phyloP scores from a whole-genome alignment of 2,329 filamentous ascomycete genomes.

The Exophiala lecanii-corni region DNA sequence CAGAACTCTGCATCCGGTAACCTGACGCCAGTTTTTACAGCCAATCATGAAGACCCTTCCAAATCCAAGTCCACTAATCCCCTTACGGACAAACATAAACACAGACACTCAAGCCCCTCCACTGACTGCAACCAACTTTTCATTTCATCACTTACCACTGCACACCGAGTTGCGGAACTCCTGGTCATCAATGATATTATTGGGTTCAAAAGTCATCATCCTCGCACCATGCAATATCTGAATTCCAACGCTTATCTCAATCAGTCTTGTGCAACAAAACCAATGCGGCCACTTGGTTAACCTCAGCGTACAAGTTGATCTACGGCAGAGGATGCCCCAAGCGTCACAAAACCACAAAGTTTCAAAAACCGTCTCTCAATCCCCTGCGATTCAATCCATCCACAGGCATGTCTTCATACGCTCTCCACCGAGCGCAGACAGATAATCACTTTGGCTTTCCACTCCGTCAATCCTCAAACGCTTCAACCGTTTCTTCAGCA shows the following conservation, averaged over 20 bases:
- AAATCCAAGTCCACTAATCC: not conserved
- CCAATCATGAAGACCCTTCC: not conserved
- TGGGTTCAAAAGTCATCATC: not conserved
- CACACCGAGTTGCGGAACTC: too few relatives aligned
- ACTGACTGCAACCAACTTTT: constrained; percentile 1
- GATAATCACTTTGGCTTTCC: constrained; percentile 27
- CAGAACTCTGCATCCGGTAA: too few relatives aligned
- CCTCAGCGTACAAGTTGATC: not conserved
- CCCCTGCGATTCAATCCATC: not conserved
- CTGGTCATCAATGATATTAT: not conserved
- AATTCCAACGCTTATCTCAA: not conserved
- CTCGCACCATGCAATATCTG: not conserved
- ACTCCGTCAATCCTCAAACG: constrained; percentile 51
- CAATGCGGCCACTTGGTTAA: constrained; percentile 2
- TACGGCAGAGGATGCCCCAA: constrained; percentile 3
- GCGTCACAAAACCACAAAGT: not conserved
- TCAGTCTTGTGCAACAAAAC: not conserved
- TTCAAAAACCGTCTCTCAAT: not conserved
- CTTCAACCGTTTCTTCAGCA: constrained; percentile 51
- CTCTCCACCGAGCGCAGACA: constrained; percentile 21
- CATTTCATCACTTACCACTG: not conserved
- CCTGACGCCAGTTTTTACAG: too few relatives aligned
- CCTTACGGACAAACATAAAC: constrained; percentile 1
- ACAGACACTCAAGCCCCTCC: not conserved
- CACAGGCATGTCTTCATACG: constrained; percentile 24